These are phyloP conservation scores for Vitis riparia DNA, from an alignment of 164 flowering plant genomes.

Conservation along the genomic window DNA sequence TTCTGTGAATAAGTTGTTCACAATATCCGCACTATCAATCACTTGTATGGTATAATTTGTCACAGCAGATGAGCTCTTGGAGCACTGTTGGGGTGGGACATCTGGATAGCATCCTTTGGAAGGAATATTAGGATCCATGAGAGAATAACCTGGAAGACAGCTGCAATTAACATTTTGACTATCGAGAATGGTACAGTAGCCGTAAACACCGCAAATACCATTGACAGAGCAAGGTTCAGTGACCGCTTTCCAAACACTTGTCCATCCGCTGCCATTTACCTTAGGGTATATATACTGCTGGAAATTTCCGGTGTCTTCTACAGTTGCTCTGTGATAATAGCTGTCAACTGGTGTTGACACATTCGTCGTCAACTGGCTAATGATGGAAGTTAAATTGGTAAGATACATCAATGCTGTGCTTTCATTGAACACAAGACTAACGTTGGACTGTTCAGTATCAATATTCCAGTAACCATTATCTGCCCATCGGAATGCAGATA, in stretches of 20 bases:
- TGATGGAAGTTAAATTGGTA: background rate
- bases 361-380: background rate
- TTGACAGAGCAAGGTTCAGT: constrained; percentile 15
- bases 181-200: constrained; percentile 16
- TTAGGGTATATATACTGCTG: constrained; percentile 14
- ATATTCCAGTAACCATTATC: constrained; percentile 19
- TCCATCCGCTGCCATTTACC: constrained; percentile 14
- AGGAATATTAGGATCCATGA: constrained; percentile 12
- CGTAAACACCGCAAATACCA: constrained; percentile 21
- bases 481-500: constrained; percentile 14
- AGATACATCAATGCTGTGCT: constrained; percentile 6
- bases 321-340: constrained; percentile 19
- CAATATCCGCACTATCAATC: constrained; percentile 11
- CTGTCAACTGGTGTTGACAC: constrained; percentile 10
- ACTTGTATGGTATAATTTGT: background rate
- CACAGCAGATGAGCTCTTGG: background rate
- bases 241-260: constrained; percentile 3
- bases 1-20: constrained; percentile 1
- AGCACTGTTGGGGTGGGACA: constrained; percentile 10
- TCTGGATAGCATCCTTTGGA: constrained; percentile 21
- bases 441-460: background rate
- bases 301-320: constrained; percentile 18
- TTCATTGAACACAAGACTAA: constrained; percentile 13
- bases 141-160: constrained; percentile 19
- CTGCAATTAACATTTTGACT: constrained; percentile 1